Evolutionary conservation across 148 eudicot species (phyloP).

Genomic region (Amaranthus cruentus): DNA sequence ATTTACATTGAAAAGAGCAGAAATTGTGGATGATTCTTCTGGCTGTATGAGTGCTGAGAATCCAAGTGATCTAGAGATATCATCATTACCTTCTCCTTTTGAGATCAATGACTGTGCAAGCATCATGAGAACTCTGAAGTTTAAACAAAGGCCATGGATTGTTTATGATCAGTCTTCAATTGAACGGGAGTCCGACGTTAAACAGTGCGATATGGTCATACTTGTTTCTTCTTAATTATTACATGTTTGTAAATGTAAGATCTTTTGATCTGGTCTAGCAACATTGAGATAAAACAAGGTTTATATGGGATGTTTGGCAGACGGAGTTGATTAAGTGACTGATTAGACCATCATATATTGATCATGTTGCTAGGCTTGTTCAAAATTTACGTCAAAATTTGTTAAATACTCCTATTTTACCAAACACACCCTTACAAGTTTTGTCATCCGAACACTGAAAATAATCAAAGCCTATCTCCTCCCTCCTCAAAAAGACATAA

Average conservation of each 20-base stretch:
- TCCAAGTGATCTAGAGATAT: conserved; percentile 30
- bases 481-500: not conserved
- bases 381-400: too few species aligned
- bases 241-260: conserved; percentile 16
- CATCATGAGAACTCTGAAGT: conserved; percentile 33
- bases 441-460: not conserved
- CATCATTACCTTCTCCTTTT: conserved; percentile 25
- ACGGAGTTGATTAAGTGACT: too few species aligned
- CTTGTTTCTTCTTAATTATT: conserved; percentile 19
- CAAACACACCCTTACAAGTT: too few species aligned
- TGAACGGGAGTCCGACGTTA: conserved; percentile 32
- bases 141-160: conserved; percentile 61
- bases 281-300: conserved; percentile 1
- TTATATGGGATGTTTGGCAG: too few species aligned
- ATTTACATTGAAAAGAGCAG: conserved; percentile 47
- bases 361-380: too few species aligned
- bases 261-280: conserved; percentile 17
- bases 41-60: conserved; percentile 18
- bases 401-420: too few species aligned
- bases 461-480: not conserved
- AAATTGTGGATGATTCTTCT: conserved; percentile 18
- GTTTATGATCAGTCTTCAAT: conserved; percentile 26
- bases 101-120: conserved; percentile 27
- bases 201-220: conserved; percentile 42
- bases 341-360: too few species aligned